phyloP scores from a whole-genome alignment of 1,139 yeast genomes.

The Wickerhamomyces sp. region DNA sequence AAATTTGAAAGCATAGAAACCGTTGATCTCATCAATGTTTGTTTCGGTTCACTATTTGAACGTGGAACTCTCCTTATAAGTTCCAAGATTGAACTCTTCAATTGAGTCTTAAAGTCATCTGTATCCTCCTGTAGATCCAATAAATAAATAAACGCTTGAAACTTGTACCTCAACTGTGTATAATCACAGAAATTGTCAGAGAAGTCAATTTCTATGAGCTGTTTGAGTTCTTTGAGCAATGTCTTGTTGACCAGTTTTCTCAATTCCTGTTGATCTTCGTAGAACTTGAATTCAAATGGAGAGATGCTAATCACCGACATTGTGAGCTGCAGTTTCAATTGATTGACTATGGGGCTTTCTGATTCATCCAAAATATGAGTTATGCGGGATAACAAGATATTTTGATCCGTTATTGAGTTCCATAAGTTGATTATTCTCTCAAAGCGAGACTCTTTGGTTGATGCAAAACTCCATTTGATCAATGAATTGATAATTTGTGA shows the following conservation, averaged over 20 bases:
- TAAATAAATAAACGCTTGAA: conserved; percentile 3
- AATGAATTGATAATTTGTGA: conserved; percentile 1
- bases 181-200: not conserved
- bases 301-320: not conserved
- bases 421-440: conserved; percentile 2
- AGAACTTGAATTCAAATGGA: conserved; percentile 1
- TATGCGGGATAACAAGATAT: conserved; percentile 4
- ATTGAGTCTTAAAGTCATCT: not conserved
- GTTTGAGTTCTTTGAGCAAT: conserved; percentile 1
- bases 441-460: not conserved
- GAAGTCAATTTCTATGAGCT: not conserved
- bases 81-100: not conserved
- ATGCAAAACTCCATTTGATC: conserved; percentile 4
- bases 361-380: conserved; percentile 5
- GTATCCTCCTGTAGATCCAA: not conserved
- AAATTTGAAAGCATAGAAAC: conserved; percentile 2
- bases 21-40: conserved; percentile 5
- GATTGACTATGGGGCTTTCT: conserved; percentile 1
- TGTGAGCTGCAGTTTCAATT: conserved; percentile 4
- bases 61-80: conserved; percentile 5
- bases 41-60: conserved; percentile 4
- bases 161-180: conserved; percentile 2
- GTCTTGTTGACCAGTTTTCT: not conserved
- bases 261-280: conserved; percentile 1
- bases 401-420: conserved; percentile 2